Evolutionary conservation across 2,329 filamentous ascomycete species (phyloP), one percentile per base, ranked within the genome.

Genomic region (Epichloe sibirici): DNA sequence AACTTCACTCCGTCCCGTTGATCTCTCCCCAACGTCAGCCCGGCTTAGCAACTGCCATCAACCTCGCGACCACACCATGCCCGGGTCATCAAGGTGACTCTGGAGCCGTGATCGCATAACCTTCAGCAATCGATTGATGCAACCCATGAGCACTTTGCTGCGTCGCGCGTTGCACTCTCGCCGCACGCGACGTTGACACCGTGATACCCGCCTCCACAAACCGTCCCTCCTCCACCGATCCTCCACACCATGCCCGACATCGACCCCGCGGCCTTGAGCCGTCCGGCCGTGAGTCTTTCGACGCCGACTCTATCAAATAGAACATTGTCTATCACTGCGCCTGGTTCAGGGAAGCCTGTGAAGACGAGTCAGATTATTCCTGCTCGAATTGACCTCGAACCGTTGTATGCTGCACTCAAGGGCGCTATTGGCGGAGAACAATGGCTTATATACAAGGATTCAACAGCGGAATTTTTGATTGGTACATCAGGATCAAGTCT

Each of bases 261-360:
- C 70, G 82, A 85, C 72, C 82, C 82, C 63, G 80, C 82, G 71
- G 81, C 82, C 58, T 69, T 85, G 62, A 83, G 80, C 73, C 79
- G 81, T 62, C 77, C 79, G 56, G 69, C 79, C 47, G 66, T 76
- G 65, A 75, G 70, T 66, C 72, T 82, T 52, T 73, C 78, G 45
- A 83, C 81, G 5, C 79, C 82, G 55, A 72, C 80, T 42, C 67
- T 84, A 53, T 69, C 77, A 54, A 73, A 70, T 45, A 83, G 83
- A 63, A 71, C 78, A 49, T 74, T 83, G 58, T 74, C 74, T 45
- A 72, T 78, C 52, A 74, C 76, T 40, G 70, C 74, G 2, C 69
- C 76, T 2, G 69, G 67, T 50, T 68, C 72, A 17, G 69, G 70
- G 52, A 82, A 82, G 62, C 64, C 74, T 21, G 66, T 74, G 51